Evolutionary conservation across 306 rosid species (phyloP).

Genomic region (Cucumis melo): DNA sequence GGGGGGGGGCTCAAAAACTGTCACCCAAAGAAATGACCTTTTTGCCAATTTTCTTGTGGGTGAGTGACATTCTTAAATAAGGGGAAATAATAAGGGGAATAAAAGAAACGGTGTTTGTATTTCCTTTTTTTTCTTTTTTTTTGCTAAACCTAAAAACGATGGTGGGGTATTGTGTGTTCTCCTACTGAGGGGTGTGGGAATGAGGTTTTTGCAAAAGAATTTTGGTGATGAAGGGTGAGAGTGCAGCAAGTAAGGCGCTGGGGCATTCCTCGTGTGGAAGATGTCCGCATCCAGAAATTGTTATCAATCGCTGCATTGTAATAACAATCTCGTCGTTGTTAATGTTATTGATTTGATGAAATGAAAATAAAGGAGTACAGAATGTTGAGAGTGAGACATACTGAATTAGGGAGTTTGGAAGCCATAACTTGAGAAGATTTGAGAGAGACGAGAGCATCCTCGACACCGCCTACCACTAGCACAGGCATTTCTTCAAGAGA

Average conservation of each 20-base stretch:
- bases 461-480: conserved; percentile 63
- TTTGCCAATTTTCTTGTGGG: conserved; percentile 2
- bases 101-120: not conserved
- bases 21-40: not conserved
- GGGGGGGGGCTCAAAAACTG: not conserved
- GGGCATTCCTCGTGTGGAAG: conserved; percentile 98
- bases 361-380: not conserved
- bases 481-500: conserved; percentile 58
- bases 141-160: not conserved
- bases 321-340: not conserved
- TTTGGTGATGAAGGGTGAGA: conserved; percentile 64
- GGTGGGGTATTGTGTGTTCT: not conserved
- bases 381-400: conserved; percentile 12
- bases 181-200: conserved; percentile 28
- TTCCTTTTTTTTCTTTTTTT: not conserved
- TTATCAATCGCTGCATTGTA: conserved; percentile 63
- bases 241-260: conserved; percentile 74
- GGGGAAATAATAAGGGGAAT: not conserved
- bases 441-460: conserved; percentile 65
- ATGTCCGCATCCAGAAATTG: conserved; percentile 87
- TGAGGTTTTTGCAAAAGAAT: conserved; percentile 28
- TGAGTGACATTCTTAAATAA: not conserved
- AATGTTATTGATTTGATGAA: not conserved
- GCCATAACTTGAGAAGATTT: conserved; percentile 79
- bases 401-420: conserved; percentile 71